Evolutionary conservation across 352 stramenopile genomes (phyloP), one percentile per base, ranked within the genome.

Genomic region (Pilasporangium apinafurcum): DNA sequence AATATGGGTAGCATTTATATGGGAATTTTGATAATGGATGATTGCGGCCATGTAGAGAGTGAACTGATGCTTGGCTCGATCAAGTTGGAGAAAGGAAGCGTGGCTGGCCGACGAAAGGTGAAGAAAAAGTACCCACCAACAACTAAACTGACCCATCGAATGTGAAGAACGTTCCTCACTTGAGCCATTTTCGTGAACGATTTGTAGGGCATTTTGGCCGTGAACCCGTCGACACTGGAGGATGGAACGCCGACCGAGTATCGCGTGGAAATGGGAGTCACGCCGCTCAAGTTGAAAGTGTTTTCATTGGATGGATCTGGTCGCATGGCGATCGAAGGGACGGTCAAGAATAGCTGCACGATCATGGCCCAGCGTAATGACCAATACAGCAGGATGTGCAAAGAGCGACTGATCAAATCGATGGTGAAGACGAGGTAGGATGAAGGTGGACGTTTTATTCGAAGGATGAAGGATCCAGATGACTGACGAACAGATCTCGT

Each of bases 321-420:
- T 3, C 76, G 82, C 33, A 92, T 93, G 82, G 82, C 82, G 17
- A 85, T 93, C 37, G 82, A 93, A 59, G 82, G 82, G 37, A 89
- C 75, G 0, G 75, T 93, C 27, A 93, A 83, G 59, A 83, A 90
- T 47, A 91, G 68, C 59, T 91, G 82, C 61, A 86, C 72, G 38
- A 66, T 93, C 52, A 87, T 92, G 69, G 78, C 82, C 20, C 74
- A 89, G 52, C 72, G 66, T 22, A 90, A 90, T 40, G 78, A 87
- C 46, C 67, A 87, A 48, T 93, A 93, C 65, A 90, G 74, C 51
- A 86, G 86, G 37, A 65, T 90, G 54, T 83, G 75, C 56, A 87
- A 88, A 55, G 71, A 91, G 46, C 72, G 82, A 5, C 48, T 91
- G 50, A 85, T 92, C 53, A 91, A 90, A 51, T 88, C 78, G 29